Percentiles rank a stretch among this genome's conserved stretches.
These are phyloP conservation scores for Didymella lethalis DNA, from an alignment of 2,329 filamentous ascomycete genomes.

Conservation along the genomic window DNA sequence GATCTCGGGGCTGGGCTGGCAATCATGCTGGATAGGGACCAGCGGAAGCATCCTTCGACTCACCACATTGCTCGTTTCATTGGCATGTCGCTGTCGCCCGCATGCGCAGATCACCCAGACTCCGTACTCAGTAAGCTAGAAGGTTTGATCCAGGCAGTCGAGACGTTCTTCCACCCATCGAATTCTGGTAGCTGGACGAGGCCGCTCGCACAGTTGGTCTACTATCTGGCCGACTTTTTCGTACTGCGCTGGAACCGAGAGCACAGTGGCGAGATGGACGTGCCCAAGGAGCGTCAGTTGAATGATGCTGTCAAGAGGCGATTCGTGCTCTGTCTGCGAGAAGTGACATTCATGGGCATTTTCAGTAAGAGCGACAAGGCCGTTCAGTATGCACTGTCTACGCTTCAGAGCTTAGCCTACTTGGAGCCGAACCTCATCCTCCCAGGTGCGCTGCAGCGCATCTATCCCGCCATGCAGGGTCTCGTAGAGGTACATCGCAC, in stretches of 20 bases:
- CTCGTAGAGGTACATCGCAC: slow-evolving; percentile 97
- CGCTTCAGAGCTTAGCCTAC: slow-evolving; percentile 87
- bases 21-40: slow-evolving; percentile 88
- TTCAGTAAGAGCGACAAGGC: slow-evolving; percentile 94
- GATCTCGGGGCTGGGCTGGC: slow-evolving; percentile 85
- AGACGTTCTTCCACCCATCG: slow-evolving; percentile 98
- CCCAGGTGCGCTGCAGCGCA: slow-evolving; percentile 90
- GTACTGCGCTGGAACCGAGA: slow-evolving; percentile 98
- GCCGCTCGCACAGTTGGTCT: slow-evolving; percentile 86
- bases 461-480: slow-evolving; percentile 96
- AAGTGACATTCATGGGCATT: slow-evolving; percentile 97
- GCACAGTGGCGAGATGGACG: slow-evolving; percentile 87
- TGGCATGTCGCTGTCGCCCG: slow-evolving; percentile 88
- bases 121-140: slow-evolving; percentile 87
- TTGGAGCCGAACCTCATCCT: slow-evolving; percentile 91
- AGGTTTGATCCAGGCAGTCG: slow-evolving; percentile 89
- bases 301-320: slow-evolving; percentile 82
- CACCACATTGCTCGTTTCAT: slow-evolving; percentile 95
- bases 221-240: slow-evolving; percentile 94
- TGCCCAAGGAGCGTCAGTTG: slow-evolving; percentile 80
- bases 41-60: slow-evolving; percentile 88
- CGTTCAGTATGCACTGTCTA: slow-evolving; percentile 89
- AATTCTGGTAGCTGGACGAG: slow-evolving; percentile 94
- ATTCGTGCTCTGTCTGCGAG: slow-evolving; percentile 86
- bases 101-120: slow-evolving; percentile 76